Base-by-base conservation (phyloP, 2,329 filamentous ascomycete species). In the Pseudogymnoascus verrucosus region DNA sequence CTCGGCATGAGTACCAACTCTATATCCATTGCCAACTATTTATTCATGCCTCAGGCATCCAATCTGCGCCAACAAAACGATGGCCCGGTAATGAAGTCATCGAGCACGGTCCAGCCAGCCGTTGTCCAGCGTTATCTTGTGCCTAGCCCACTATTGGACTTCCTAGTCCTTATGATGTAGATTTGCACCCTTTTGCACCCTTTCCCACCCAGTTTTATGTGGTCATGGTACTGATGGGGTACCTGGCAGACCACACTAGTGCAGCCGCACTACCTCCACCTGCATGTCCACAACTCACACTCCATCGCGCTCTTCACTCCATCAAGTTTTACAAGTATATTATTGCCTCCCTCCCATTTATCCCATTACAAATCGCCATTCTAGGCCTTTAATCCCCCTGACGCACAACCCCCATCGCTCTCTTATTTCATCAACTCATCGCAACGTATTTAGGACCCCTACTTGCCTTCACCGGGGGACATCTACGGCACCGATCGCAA, bases 301-400 rank as follows among this genome's bases (percentile, higher is more conserved):
- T 54, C 26, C 51, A 57, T 57, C 51, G 51, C 51, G 51, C 28
- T 57, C 51, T 34, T 57, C 28, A 57, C 51, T 57, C 51, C 28
- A 12, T 34, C 51, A 57, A 57, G 28, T 57, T 57, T 57, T 57
- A 57, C 51, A 57, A 57, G 51, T 57, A 34, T 57, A 34, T 34
- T 57, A 57, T 57, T 57, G 51, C 51, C 51, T 57, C 47, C n/a
- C 47, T 31, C 28, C n/a, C 51, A 19, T 57, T 19, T 57, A 36
- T 57, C 51, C 51, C 51, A 57, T 57, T 57, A 57, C 51, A 57
- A 12, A 57, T 36, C 51, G 51, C 28, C 51, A 57, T 57, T 26
- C 51, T 5, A 34, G 51, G 28, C 51, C 11, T 54, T 57, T 34
- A 57, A 19, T 7, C 51, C 51, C 51, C n/a, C n/a, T n/a, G 16